Evolutionary conservation across 148 eudicot genomes (phyloP).

Genomic region (Gaultheria prostrata): DNA sequence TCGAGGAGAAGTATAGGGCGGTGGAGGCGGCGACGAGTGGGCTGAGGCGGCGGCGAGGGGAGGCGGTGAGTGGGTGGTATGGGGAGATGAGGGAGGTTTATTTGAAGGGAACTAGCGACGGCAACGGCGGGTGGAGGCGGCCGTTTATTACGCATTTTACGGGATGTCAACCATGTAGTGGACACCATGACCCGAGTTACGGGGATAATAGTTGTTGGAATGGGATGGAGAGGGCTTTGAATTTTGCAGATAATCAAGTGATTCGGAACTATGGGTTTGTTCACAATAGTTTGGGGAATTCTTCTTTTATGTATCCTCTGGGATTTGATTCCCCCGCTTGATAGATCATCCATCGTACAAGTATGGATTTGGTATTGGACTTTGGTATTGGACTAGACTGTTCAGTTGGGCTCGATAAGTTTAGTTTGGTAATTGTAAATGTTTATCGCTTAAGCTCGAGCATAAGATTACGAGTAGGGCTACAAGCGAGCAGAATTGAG

Average conservation of each 20-base stretch:
- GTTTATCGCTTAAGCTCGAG: no score
- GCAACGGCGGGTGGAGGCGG: conserved; percentile 10
- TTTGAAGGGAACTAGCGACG: background rate
- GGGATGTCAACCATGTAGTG: conserved; percentile 27
- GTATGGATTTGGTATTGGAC: no score
- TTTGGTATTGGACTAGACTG: no score
- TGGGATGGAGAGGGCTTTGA: conserved; percentile 23
- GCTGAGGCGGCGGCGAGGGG: conserved; percentile 9
- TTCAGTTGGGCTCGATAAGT: no score
- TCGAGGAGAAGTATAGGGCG: background rate
- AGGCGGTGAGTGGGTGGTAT: conserved; percentile 2
- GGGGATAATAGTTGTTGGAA: background rate
- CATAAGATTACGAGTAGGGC: no score
- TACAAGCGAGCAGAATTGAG: no score
- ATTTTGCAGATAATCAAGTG: background rate
- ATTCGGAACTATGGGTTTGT: background rate
- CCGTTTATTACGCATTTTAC: conserved; percentile 24
- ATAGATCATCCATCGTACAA: background rate
- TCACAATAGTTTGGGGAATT: background rate
- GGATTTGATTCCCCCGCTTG: background rate
- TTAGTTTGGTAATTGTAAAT: no score
- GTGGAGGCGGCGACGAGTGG: background rate
- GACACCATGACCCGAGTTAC: conserved; percentile 12
- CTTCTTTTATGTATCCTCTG: background rate
- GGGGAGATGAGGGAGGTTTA: background rate